Conservation (phyloP, 495 filamentous ascomycete genomes). For the Platismatia glauca region DNA sequence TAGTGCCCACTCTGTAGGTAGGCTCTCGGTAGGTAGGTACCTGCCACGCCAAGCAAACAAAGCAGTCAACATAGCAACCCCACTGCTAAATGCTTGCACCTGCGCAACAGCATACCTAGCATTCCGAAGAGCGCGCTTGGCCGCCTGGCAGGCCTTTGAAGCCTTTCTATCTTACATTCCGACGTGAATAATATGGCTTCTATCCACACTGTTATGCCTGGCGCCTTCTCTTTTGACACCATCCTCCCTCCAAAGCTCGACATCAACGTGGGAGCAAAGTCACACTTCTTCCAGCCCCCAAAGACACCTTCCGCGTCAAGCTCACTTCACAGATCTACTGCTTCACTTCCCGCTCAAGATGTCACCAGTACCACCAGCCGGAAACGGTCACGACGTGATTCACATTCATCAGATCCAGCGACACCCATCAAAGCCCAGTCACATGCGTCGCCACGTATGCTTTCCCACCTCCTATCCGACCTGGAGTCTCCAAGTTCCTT, state of each 20-base stretch:
- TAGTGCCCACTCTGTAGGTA: too few relatives aligned
- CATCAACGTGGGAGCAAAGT: constrained; percentile 42
- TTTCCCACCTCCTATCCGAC: neutral
- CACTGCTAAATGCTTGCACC: too few relatives aligned
- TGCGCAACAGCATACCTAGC: too few relatives aligned
- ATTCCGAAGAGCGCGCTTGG: constrained; percentile 6
- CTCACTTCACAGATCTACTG: constrained; percentile 50
- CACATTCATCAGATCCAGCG: constrained; percentile 12
- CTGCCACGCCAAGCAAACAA: too few relatives aligned
- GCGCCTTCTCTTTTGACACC: constrained; percentile 43
- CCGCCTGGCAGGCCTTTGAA: neutral
- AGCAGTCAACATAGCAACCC: too few relatives aligned
- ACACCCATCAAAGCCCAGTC: constrained; percentile 8
- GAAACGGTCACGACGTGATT: constrained; percentile 35
- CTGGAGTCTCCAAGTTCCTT: constrained; percentile 16
- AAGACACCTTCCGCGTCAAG: constrained; percentile 53
- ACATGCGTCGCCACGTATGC: constrained; percentile 8
- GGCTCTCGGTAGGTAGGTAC: too few relatives aligned
- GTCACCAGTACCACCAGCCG: constrained; percentile 23
- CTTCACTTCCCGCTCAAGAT: constrained; percentile 31
- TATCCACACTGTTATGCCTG: constrained; percentile 34
- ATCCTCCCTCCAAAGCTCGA: constrained; percentile 45
- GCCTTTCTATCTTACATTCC: constrained; percentile 7
- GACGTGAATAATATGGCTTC: constrained; percentile 8
- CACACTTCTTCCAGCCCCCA: constrained; percentile 62